These are phyloP conservation scores for Mycena polygramma DNA, from an alignment of 768 basidiomycete species.

Conservation along the genomic window DNA sequence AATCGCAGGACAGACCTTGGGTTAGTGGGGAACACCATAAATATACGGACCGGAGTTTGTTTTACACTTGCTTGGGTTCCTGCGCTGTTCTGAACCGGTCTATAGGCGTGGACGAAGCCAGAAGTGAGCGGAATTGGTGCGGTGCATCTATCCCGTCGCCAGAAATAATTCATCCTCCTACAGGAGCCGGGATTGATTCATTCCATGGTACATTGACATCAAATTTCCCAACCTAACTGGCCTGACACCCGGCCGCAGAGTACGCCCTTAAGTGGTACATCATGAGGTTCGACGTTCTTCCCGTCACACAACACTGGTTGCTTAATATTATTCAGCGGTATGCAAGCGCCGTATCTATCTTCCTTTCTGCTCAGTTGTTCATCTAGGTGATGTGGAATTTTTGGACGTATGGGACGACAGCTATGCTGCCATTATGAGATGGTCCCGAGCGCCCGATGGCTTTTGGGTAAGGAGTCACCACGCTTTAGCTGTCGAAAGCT, in stretches of 20 bases:
- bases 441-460: conserved; percentile 85
- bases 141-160: no score
- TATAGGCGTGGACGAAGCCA: conserved; percentile 80
- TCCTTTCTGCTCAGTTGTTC: background rate
- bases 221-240: background rate
- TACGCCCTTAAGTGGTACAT: conserved; percentile 95
- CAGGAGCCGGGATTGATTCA: conserved; percentile 91
- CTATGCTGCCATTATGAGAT: conserved; percentile 88
- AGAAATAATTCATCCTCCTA: background rate
- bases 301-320: background rate
- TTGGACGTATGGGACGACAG: conserved; percentile 88
- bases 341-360: conserved; percentile 54
- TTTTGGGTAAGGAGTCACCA: conserved; percentile 74
- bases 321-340: conserved; percentile 33
- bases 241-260: conserved; percentile 54
- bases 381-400: conserved; percentile 80
- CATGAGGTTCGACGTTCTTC: conserved; percentile 57
- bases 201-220: conserved; percentile 65
- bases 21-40: conserved; percentile 91
- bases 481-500: background rate
- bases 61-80: background rate
- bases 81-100: conserved; percentile 24
- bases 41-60: conserved; percentile 83
- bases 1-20: conserved; percentile 88
- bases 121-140: conserved; percentile 79